Evolutionary conservation across 2,329 filamentous ascomycete genomes (phyloP).

Genomic region (Didymella exigua): DNA sequence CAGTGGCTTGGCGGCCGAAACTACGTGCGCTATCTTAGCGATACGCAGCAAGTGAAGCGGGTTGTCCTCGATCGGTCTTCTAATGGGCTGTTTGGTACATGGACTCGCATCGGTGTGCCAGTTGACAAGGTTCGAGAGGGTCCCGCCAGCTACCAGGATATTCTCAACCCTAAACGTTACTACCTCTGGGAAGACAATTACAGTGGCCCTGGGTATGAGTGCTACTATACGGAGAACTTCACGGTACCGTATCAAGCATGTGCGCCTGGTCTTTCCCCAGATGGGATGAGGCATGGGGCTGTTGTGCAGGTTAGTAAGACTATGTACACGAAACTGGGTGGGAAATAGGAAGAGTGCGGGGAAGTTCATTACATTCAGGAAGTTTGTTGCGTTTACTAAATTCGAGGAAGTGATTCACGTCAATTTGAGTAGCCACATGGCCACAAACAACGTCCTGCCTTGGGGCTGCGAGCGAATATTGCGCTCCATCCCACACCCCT

Average conservation of each 20-base stretch:
- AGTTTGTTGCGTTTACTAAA: not conserved
- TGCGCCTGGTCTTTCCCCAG: not conserved
- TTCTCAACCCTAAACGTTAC: not conserved
- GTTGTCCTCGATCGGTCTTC: slow-evolving; percentile 59
- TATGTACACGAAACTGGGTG: not conserved
- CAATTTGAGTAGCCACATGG: too few species aligned
- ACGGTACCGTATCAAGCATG: not conserved
- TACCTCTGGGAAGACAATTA: not conserved
- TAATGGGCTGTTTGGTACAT: slow-evolving; percentile 58
- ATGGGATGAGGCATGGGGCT: not conserved
- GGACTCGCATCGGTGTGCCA: slow-evolving; percentile 38
- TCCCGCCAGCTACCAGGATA: not conserved
- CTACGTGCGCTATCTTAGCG: slow-evolving; percentile 63
- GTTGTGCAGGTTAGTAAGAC: not conserved
- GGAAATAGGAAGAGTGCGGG: not conserved
- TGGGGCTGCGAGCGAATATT: too few species aligned
- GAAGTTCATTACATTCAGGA: too few species aligned
- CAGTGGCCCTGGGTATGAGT: not conserved
- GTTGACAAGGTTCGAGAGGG: not conserved
- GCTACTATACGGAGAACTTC: not conserved
- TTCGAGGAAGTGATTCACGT: not conserved
- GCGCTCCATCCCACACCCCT: too few species aligned
- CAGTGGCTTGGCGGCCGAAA: slow-evolving; percentile 51
- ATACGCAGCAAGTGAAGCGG: slow-evolving; percentile 56
- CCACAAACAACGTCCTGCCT: too few species aligned